phyloP scores from a whole-genome alignment of 495 filamentous ascomycete genomes.

The Trypethelium eluteriae region DNA sequence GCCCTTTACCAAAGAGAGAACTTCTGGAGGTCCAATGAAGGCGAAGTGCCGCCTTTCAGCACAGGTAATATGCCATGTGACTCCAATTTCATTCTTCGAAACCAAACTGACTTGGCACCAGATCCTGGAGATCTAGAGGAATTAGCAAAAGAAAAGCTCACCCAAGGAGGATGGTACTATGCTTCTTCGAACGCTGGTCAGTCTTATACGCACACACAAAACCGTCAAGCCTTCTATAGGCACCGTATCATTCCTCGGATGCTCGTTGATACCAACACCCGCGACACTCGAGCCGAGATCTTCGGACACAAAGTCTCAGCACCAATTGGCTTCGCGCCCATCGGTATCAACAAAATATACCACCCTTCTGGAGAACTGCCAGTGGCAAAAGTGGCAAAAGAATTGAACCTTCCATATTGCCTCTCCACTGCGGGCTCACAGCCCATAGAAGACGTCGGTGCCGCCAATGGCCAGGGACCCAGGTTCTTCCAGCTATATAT shows the following conservation, averaged over 20 bases:
- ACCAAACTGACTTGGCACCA: slow-evolving; percentile 19
- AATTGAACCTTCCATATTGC: slow-evolving; percentile 51
- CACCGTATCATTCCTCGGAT: slow-evolving; percentile 57
- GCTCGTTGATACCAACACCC: slow-evolving; percentile 53
- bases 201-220: slow-evolving; percentile 58
- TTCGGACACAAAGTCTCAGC: slow-evolving; percentile 55
- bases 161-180: slow-evolving; percentile 51
- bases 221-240: slow-evolving; percentile 61
- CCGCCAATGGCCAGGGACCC: slow-evolving; percentile 46
- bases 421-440: slow-evolving; percentile 49
- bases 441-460: slow-evolving; percentile 52
- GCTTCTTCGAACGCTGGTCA: slow-evolving; percentile 59
- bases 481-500: slow-evolving; percentile 61
- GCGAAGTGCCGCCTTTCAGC: slow-evolving; percentile 49
- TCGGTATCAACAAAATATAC: slow-evolving; percentile 62
- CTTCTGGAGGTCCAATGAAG: slow-evolving; percentile 52
- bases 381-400: slow-evolving; percentile 51
- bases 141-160: slow-evolving; percentile 49
- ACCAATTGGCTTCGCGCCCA: slow-evolving; percentile 57
- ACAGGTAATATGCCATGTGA: slow-evolving; percentile 31
- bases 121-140: slow-evolving; percentile 53
- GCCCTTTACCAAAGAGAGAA: slow-evolving; percentile 55
- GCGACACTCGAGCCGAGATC: slow-evolving; percentile 52
- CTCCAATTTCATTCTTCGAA: not conserved
- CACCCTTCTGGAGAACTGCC: slow-evolving; percentile 49